Base-by-base conservation (phyloP, 352 stramenopile genomes). In the Nothophytophthora sp. region DNA sequence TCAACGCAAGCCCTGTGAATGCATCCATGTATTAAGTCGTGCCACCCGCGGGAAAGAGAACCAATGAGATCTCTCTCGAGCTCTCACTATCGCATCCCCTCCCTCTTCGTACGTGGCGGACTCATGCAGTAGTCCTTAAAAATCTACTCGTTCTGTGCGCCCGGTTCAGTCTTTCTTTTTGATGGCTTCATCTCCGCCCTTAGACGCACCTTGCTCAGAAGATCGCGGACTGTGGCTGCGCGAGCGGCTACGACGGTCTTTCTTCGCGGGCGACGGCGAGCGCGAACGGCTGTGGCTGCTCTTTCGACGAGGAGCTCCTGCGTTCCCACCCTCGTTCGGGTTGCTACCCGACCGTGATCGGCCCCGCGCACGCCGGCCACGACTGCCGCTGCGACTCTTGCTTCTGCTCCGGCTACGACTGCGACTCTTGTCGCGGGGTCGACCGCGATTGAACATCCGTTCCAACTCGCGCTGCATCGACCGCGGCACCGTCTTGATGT, bases 401-500 rank as follows among this genome's bases (percentile, higher is more conserved):
- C 67, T 87, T 49, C 69, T 72, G 55, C 73, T 81, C 7, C 53
- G 60, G 32, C 71, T 76, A 12, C 50, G 52, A 40, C 76, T 81
- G 29, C 62, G 62, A 36, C 70, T 85, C 63, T 80, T 83, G 18
- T 63, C 59, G 13, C 45, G 37, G 18, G 33, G 45, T 34, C 41
- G 60, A 15, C 64, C 65, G n/a, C 75, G 81, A 50, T 96, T 95
- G 59, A 92, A 96, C 47, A 90, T 80, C 25, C 67, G 78, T 55
- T 97, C 71, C 9, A 97, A 66, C 51, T 97, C 89, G 24, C 75
- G 74, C 59, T 92, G 70, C 66, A 98, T 90, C 15, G 82, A 74
- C 1, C 78, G 70, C 7, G 86, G 82, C 5, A 97, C 87, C 11
- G 90, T 96, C 53, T 95, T 90, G 50, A 99, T 96, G 71, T 99